phyloP scores from a whole-genome alignment of 208 protist genomes.

The Leishmania tarentolae region DNA sequence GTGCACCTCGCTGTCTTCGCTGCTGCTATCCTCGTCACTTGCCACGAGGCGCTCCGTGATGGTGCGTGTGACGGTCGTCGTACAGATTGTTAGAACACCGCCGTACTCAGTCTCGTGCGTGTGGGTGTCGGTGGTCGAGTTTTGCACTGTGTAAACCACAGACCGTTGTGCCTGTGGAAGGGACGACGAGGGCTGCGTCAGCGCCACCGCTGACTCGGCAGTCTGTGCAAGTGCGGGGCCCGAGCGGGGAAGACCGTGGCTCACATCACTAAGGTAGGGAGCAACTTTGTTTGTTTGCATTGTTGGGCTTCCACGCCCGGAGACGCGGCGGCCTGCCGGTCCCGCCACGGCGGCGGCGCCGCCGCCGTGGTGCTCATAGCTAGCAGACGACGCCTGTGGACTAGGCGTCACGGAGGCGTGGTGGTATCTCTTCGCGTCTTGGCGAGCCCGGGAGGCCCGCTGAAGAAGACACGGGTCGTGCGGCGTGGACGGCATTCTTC shows the following conservation, averaged over 20 bases:
- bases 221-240: background rate
- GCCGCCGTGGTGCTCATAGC: background rate
- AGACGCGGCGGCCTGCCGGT: background rate
- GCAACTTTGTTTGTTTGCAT: background rate
- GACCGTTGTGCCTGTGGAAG: background rate
- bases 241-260: background rate
- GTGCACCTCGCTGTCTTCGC: slow-evolving; percentile 35
- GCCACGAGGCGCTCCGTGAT: slow-evolving; percentile 66
- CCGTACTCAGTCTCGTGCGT: slow-evolving; percentile 60
- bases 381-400: background rate
- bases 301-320: background rate
- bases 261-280: background rate
- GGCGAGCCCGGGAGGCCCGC: background rate
- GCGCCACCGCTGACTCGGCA: background rate
- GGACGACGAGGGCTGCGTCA: background rate
- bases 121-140: slow-evolving; percentile 48
- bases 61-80: slow-evolving; percentile 64
- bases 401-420: background rate
- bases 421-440: background rate
- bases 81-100: slow-evolving; percentile 62
- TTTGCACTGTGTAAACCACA: slow-evolving; percentile 47
- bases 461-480: background rate
- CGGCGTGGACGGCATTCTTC: slow-evolving; percentile 9
- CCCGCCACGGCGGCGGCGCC: too few species aligned
- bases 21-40: slow-evolving; percentile 54